Evolutionary conservation across 768 basidiomycete genomes (phyloP).

Genomic region (Suillus clintonianus): DNA sequence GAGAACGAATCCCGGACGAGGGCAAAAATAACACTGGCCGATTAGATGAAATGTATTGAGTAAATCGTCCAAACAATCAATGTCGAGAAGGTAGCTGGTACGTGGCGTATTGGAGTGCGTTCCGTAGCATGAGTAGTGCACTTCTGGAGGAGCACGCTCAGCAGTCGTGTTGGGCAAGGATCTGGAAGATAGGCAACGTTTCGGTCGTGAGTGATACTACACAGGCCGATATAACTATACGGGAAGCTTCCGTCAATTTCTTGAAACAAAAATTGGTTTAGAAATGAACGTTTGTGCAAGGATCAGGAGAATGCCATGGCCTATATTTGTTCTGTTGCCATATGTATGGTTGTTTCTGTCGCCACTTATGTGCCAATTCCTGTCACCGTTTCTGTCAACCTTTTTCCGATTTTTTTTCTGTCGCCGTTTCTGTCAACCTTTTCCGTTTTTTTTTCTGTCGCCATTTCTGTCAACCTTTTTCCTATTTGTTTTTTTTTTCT

Average conservation of each 20-base stretch:
- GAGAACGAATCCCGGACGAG: neutral
- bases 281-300: neutral
- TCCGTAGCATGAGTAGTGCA: neutral
- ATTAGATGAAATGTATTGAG: neutral
- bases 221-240: neutral
- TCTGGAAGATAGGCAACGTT: neutral
- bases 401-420: too few species aligned
- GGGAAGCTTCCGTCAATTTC: neutral
- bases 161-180: neutral
- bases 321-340: too few species aligned
- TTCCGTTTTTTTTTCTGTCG: too few species aligned
- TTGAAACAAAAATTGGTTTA: neutral
- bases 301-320: too few species aligned
- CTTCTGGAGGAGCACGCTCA: neutral
- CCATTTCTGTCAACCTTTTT: too few species aligned
- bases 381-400: too few species aligned
- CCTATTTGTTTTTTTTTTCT: too few species aligned
- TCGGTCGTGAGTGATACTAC: neutral
- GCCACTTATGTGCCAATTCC: too few species aligned
- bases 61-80: neutral
- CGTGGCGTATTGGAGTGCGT: neutral
- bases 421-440: too few species aligned
- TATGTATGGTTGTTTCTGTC: too few species aligned
- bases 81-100: neutral
- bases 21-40: neutral